phyloP scores from a whole-genome alignment of 345 rosid species.

The Syzygium aqueum region DNA sequence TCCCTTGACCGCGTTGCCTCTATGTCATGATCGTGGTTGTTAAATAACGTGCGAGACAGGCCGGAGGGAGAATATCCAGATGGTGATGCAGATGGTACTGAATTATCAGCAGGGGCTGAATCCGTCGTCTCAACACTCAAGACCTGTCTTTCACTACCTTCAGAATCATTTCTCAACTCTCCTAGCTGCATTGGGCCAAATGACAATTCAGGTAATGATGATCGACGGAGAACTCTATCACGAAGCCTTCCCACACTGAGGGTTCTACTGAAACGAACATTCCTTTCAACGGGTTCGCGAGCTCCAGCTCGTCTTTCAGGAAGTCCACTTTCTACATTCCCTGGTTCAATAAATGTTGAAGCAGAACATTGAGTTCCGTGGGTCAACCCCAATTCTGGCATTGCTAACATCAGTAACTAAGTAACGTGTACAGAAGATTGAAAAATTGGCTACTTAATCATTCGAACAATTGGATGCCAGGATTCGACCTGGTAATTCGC shows the following conservation, averaged over 20 bases:
- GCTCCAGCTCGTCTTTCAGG: slow-evolving; percentile 47
- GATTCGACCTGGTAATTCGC: not conserved
- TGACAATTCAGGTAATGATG: slow-evolving; percentile 53
- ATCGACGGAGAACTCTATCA: slow-evolving; percentile 84
- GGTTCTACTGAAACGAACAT: slow-evolving; percentile 85
- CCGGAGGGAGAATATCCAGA: slow-evolving; percentile 38
- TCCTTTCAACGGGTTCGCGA: slow-evolving; percentile 64
- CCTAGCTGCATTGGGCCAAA: slow-evolving; percentile 45
- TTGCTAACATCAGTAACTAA: slow-evolving; percentile 16
- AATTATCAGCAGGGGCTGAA: slow-evolving; percentile 25
- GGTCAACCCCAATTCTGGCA: slow-evolving; percentile 20
- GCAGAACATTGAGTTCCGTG: slow-evolving; percentile 13
- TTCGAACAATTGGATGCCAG: slow-evolving; percentile 6
- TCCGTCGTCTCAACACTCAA: slow-evolving; percentile 18
- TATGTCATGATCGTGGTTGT: slow-evolving; percentile 44
- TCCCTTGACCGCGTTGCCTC: slow-evolving; percentile 65
- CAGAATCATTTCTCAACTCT: slow-evolving; percentile 35
- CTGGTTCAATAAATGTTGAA: slow-evolving; percentile 30
- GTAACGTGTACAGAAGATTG: slow-evolving; percentile 18
- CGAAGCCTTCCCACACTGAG: slow-evolving; percentile 98
- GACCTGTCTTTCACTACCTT: slow-evolving; percentile 21
- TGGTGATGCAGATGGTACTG: slow-evolving; percentile 18
- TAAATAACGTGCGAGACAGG: slow-evolving; percentile 37
- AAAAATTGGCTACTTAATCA: slow-evolving; percentile 4
- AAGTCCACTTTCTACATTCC: slow-evolving; percentile 28